Percentiles rank a stretch among this genome's conserved stretches.
phyloP scores from a whole-genome alignment of 768 basidiomycete genomes.

The Phanerodontia chrysosporium region DNA sequence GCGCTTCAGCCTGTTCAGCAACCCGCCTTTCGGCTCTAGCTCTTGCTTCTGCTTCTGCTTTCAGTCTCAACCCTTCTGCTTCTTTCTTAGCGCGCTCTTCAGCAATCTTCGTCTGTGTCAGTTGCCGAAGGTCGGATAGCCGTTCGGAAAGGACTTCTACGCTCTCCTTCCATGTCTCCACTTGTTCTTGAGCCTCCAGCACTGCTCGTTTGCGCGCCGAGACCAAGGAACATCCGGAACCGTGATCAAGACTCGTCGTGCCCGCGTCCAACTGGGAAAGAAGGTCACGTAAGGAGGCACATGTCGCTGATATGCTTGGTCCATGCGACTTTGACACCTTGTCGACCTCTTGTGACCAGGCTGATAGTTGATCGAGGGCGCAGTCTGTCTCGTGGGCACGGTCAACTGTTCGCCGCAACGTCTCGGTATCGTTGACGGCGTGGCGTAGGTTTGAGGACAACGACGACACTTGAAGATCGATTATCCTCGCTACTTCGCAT shows the following conservation, averaged over 20 bases:
- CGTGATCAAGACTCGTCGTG: slow-evolving; percentile 38
- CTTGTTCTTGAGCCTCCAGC: slow-evolving; percentile 46
- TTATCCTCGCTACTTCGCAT: slow-evolving; percentile 48
- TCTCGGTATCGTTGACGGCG: slow-evolving; percentile 31
- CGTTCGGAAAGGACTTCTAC: slow-evolving; percentile 28
- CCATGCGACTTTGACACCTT: slow-evolving; percentile 30
- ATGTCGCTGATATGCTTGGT: slow-evolving; percentile 38
- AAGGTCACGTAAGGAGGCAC: slow-evolving; percentile 51
- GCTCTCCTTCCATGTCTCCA: slow-evolving; percentile 45
- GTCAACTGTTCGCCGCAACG: slow-evolving; percentile 26
- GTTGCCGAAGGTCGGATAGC: slow-evolving; percentile 36
- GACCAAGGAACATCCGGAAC: slow-evolving; percentile 45
- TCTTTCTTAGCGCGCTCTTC: neutral
- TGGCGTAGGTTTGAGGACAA: slow-evolving; percentile 35
- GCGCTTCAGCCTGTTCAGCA: slow-evolving; percentile 13
- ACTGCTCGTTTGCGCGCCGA: slow-evolving; percentile 44
- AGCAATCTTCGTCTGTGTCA: slow-evolving; percentile 6
- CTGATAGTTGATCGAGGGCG: slow-evolving; percentile 33
- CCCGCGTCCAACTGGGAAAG: slow-evolving; percentile 52
- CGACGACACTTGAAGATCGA: slow-evolving; percentile 40
- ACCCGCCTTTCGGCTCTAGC: slow-evolving; percentile 3
- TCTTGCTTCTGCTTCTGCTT: slow-evolving; percentile 1
- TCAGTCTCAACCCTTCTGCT: neutral
- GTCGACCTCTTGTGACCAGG: slow-evolving; percentile 35
- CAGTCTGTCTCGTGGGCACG: slow-evolving; percentile 17